Base-by-base conservation (phyloP, 2,329 filamentous ascomycete species). In the Penicillium sp. region DNA sequence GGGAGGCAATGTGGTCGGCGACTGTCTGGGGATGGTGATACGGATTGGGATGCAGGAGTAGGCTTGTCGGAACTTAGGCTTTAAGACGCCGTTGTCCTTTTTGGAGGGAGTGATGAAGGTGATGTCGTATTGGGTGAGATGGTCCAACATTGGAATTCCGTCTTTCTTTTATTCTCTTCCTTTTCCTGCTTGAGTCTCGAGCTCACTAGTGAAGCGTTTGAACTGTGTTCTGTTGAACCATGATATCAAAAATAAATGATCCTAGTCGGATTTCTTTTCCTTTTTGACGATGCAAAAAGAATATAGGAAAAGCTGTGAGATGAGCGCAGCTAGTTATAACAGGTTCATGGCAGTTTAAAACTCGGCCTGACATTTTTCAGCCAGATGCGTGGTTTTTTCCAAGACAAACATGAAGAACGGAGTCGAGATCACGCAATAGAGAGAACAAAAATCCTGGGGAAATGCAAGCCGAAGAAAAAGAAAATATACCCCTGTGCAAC, bases 31-130 rank as follows among this genome's bases (percentile, higher is more conserved):
- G 1, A 50, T 18, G 4, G 53, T 55, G 47, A 55, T 45, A 11
- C 53, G 53, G 46, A 55, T 55, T 2, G 53, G 53, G 6, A 55
- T 18, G 26, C 35, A 43, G 11, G 53, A 24, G n/a, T 49, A 50
- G 9, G 24, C 24, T 24, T 55, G 33, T 23, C 53, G 12, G 46
- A 49, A 47, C 18, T 30, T 35, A 14, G 43, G 52, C 24, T 55
- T 55, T 14, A 55, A 28, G 33, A 55, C 30, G 35, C 53, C 53
- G 30, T 55, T 50, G 35, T 55, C 53, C 38, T 50, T 40, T 18
- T 26, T 30, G 23, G 35, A 40, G 24, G 46, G 53, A n/a, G 52
- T 55, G 45, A 55, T 30, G 47, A 55, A 55, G 46, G 53, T 55
- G n/a, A 55, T 38, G 24, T 38, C 24, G 38, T 49, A 50, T 42